A percentile compares a stretch with the other conserved stretches of the same genome.
Conservation (phyloP, 345 rosid species). For the Pistacia integerrima region DNA sequence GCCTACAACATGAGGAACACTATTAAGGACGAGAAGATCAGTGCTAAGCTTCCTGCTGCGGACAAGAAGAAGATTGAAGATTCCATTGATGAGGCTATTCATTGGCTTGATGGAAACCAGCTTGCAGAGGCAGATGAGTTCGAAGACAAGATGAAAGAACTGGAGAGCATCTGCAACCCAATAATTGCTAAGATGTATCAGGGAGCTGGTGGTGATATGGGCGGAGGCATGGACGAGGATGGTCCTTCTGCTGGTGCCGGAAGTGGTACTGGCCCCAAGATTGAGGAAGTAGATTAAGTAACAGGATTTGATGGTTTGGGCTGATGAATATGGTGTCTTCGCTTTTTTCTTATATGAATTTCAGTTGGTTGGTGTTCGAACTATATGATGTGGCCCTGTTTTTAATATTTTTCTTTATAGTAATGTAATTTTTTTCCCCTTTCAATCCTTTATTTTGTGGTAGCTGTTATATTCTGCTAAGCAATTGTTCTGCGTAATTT, state of each 20-base stretch:
- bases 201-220: slow-evolving; percentile 36
- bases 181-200: slow-evolving; percentile 48
- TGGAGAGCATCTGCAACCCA: slow-evolving; percentile 46
- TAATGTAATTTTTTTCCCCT: no score
- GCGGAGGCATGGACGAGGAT: slow-evolving; percentile 19
- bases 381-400: background rate
- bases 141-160: slow-evolving; percentile 54
- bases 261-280: slow-evolving; percentile 60
- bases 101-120: slow-evolving; percentile 56
- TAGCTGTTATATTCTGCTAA: background rate
- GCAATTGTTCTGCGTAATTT: background rate
- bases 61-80: slow-evolving; percentile 61
- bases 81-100: slow-evolving; percentile 41
- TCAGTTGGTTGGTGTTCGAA: background rate
- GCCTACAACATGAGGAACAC: slow-evolving; percentile 63
- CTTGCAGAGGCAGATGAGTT: slow-evolving; percentile 50
- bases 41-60: slow-evolving; percentile 39
- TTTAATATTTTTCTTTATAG: background rate
- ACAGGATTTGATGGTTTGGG: background rate
- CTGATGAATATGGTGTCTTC: background rate
- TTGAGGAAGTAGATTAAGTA: slow-evolving; percentile 59
- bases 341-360: no score
- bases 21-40: slow-evolving; percentile 47
- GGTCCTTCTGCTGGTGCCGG: slow-evolving; percentile 29
- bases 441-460: no score